Evolutionary conservation across 768 basidiomycete genomes (phyloP).

Genomic region (Suillus lakei): DNA sequence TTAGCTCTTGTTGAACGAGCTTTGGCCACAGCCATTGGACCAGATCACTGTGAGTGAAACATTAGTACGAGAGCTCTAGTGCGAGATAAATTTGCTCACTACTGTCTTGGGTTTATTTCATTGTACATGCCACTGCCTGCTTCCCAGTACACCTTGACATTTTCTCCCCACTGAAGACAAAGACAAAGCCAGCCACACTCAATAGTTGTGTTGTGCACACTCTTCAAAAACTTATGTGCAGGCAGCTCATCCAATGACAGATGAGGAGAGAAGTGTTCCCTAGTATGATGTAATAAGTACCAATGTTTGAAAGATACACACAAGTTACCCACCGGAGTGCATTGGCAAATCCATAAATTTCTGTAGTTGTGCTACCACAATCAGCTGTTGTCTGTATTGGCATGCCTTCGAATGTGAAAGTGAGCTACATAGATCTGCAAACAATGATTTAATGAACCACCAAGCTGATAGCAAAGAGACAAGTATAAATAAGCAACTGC

Average conservation of each 20-base stretch:
- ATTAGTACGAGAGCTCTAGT: not conserved
- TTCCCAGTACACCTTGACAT: constrained; percentile 27
- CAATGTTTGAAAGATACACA: not conserved
- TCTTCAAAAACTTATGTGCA: constrained; percentile 32
- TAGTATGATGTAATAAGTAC: constrained; percentile 11
- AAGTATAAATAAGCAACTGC: constrained; percentile 36
- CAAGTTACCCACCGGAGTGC: constrained; percentile 25
- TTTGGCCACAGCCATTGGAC: constrained; percentile 37
- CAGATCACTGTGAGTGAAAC: constrained; percentile 23
- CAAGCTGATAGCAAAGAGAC: constrained; percentile 22
- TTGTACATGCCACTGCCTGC: constrained; percentile 25
- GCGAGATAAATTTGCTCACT: constrained; percentile 10
- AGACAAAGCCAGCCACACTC: constrained; percentile 36
- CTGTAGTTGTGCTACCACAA: constrained; percentile 34
- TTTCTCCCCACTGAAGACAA: constrained; percentile 34
- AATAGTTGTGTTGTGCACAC: constrained; percentile 35
- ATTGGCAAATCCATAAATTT: constrained; percentile 34
- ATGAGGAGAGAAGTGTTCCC: constrained; percentile 25
- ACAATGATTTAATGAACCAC: constrained; percentile 21
- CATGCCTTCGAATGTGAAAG: constrained; percentile 26
- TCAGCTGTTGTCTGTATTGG: constrained; percentile 39
- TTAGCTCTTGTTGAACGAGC: constrained; percentile 30
- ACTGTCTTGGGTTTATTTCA: constrained; percentile 19
- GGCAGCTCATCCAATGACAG: constrained; percentile 23
- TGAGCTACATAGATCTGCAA: not conserved